Percentiles rank a stretch among this genome's conserved stretches.
Conservation (phyloP, 768 basidiomycete species). For the Paxillus involutus region DNA sequence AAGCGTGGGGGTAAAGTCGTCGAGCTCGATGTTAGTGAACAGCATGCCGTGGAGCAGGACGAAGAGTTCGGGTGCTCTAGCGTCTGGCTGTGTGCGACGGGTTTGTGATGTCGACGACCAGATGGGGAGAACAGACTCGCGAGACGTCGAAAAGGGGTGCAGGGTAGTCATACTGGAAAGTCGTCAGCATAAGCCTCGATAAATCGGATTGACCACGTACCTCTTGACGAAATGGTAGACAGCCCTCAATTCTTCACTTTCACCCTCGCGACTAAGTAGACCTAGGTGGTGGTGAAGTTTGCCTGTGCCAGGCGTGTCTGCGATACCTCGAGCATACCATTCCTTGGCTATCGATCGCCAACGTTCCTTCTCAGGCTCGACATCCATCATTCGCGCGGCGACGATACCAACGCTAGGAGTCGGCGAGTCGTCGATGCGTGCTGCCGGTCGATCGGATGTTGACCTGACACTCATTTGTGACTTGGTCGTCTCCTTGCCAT, state of each 20-base stretch:
- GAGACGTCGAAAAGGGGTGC: conserved; percentile 84
- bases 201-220: conserved; percentile 40
- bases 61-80: conserved; percentile 75
- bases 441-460: conserved; percentile 48
- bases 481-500: conserved; percentile 36
- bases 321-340: conserved; percentile 89
- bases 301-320: conserved; percentile 90
- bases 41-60: conserved; percentile 95
- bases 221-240: conserved; percentile 96
- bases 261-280: conserved; percentile 78
- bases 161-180: conserved; percentile 78
- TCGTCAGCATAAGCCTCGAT: conserved; percentile 3
- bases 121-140: conserved; percentile 86
- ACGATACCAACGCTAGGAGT: conserved; percentile 82
- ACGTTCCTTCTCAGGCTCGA: conserved; percentile 88
- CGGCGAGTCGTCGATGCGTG: conserved; percentile 62
- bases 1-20: conserved; percentile 81
- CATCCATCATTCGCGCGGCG: conserved; percentile 77
- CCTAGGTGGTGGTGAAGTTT: conserved; percentile 95
- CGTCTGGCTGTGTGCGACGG: conserved; percentile 74
- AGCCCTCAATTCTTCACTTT: conserved; percentile 77
- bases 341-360: conserved; percentile 89
- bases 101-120: conserved; percentile 71
- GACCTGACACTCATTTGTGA: conserved; percentile 25
- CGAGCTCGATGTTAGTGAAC: conserved; percentile 92